A percentile compares a stretch with the other conserved stretches of the same genome.
Evolutionary conservation across 441 rosid genomes (phyloP).

Genomic region (Populus hybrid): DNA sequence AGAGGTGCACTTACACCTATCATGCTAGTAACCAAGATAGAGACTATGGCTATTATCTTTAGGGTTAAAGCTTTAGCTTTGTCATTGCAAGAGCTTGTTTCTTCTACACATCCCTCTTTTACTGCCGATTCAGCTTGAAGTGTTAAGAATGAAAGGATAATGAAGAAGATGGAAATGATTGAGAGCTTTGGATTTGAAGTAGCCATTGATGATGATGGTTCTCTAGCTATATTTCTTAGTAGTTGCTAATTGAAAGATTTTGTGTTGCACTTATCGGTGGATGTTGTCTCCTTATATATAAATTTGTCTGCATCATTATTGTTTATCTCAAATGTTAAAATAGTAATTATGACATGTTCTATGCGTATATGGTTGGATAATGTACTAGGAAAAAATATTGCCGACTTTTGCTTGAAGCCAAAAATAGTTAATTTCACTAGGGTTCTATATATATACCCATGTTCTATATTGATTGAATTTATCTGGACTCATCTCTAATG

Average conservation of each 20-base stretch:
- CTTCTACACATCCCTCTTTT: slow-evolving; percentile 16
- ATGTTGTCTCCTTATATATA: not conserved
- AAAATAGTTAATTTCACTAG: too few relatives aligned
- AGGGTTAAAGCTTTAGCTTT: slow-evolving; percentile 26
- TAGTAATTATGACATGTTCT: too few relatives aligned
- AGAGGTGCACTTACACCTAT: slow-evolving; percentile 38
- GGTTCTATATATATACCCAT: too few relatives aligned
- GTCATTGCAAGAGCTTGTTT: slow-evolving; percentile 21
- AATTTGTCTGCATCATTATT: not conserved
- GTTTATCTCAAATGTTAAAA: not conserved
- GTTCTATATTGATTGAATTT: not conserved
- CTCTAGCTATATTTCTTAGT: not conserved
- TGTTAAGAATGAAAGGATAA: slow-evolving; percentile 4
- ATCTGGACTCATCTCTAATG: not conserved
- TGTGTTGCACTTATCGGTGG: not conserved
- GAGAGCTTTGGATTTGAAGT: not conserved
- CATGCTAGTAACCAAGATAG: slow-evolving; percentile 35
- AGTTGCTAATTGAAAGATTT: not conserved
- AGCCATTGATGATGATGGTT: not conserved
- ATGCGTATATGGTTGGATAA: not conserved
- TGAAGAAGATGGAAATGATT: not conserved
- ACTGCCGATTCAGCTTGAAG: not conserved
- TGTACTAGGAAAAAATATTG: not conserved
- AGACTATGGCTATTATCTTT: slow-evolving; percentile 38
- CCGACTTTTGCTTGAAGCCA: not conserved